Base-by-base conservation (phyloP, 169 alveolate species). In the Cryptosporidium canis region DNA sequence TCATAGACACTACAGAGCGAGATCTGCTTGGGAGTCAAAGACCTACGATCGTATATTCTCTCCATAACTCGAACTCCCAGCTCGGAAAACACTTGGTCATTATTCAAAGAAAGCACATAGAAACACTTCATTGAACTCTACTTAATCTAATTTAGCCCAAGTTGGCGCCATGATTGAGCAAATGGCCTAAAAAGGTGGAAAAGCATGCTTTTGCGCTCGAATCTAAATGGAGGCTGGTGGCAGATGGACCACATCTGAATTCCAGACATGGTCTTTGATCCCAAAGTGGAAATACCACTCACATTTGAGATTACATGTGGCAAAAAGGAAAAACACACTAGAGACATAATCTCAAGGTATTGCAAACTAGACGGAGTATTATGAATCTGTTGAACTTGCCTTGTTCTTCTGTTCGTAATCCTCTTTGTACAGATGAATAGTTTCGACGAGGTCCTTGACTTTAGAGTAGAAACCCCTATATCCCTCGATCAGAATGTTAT, bases 81-180 rank as follows among this genome's bases (percentile, higher is more conserved):
- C 16, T 70, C 84, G n/a, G 84, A 55, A 51, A 70, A 21, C 18
- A 55, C 43, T 0, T 70, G 68, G 14, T 37, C 53, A 16, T 55
- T 55, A 31, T 55, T 33, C 47, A 70, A 55, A 21, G 84, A 18
- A 4, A 70, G 47, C 16, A 51, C 51, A 70, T 70, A 70, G 43
- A 70, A 70, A 47, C 84, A 51, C 53, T 70, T 70, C 84, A 70
- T 70, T 55, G 56, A 37, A 18, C 18, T 4, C 39, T n/a, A 37
- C 18, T 16, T 21, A 65, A 21, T 66, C 31, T 21, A 11, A 31
- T 14, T 9, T 41, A 51, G n/a, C 16, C 12, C 9, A n/a, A 29
- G 3, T 31, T 61, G 68, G 68, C 68, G 68, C 68, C 68, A 61
- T 0, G 27, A 61, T 61, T 31, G 45, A 61, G 63, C 63, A 3